A percentile compares a stretch with the other conserved stretches of the same genome.
Evolutionary conservation across 1,139 yeast genomes (phyloP).

Genomic region (Pichiaceae sp.): DNA sequence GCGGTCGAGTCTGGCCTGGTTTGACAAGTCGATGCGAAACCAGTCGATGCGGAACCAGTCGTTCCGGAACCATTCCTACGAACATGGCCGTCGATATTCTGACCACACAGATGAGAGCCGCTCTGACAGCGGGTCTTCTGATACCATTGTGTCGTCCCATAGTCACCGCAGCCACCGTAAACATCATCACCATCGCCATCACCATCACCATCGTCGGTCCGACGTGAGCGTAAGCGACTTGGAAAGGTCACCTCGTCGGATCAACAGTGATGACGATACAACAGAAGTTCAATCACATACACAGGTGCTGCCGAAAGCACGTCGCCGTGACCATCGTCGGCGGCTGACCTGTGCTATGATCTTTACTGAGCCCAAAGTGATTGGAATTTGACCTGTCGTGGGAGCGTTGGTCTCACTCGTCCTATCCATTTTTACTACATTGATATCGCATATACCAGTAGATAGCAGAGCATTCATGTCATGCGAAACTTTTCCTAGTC

Average conservation of each 20-base stretch:
- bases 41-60: not conserved
- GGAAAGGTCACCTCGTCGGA: too few species aligned
- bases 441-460: not conserved
- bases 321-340: conserved; percentile 21
- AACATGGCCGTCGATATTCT: too few species aligned
- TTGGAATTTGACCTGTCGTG: conserved; percentile 12
- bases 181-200: conserved; percentile 4
- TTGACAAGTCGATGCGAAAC: conserved; percentile 7
- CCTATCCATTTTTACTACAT: not conserved
- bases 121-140: too few species aligned
- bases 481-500: too few species aligned
- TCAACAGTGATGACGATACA: too few species aligned
- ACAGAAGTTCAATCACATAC: not conserved
- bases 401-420: not conserved
- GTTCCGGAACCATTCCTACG: too few species aligned
- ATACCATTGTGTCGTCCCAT: too few species aligned
- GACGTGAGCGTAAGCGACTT: too few species aligned
- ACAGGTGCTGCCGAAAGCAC: too few species aligned
- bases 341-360: conserved; percentile 26
- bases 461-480: too few species aligned
- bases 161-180: not conserved
- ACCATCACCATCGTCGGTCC: conserved; percentile 6
- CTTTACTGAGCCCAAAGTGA: conserved; percentile 23
- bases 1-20: conserved; percentile 8
- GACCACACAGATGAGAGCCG: too few species aligned